Percentiles rank a stretch among this genome's conserved stretches.
Evolutionary conservation across 208 protist species (phyloP).

Genomic region (Crithidia thermophila): DNA sequence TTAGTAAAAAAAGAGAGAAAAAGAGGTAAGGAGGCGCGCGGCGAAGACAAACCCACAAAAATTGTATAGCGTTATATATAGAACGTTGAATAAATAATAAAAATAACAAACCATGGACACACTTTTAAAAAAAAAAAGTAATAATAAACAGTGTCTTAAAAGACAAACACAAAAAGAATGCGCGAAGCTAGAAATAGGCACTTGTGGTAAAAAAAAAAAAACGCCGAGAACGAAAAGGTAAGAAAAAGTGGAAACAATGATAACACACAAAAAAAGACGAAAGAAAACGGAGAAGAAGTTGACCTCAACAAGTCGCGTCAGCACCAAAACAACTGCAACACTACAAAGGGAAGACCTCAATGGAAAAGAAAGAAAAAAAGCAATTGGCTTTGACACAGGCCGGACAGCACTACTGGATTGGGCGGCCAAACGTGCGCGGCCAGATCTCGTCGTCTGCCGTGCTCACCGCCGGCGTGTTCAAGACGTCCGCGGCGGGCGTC

Average conservation of each 20-base stretch:
- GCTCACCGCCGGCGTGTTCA: constrained; percentile 31
- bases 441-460: constrained; percentile 28
- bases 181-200: too few relatives aligned
- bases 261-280: neutral
- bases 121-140: neutral
- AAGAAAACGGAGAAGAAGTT: neutral
- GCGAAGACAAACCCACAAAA: too few relatives aligned
- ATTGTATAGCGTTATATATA: too few relatives aligned
- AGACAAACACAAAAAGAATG: too few relatives aligned
- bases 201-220: constrained; percentile 10
- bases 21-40: too few relatives aligned
- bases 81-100: too few relatives aligned
- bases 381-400: neutral
- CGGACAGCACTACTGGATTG: constrained; percentile 16
- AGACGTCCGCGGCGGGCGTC: constrained; percentile 21
- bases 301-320: too few relatives aligned
- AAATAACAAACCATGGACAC: too few relatives aligned
- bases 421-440: constrained; percentile 10
- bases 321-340: neutral
- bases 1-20: too few relatives aligned
- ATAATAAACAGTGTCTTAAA: too few relatives aligned
- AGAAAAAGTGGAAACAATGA: neutral
- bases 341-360: neutral
- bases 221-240: neutral
- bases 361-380: constrained; percentile 6